Evolutionary conservation across 2,329 filamentous ascomycete species (phyloP), one percentile per base, ranked within the genome.

Genomic region (Thielaviopsis populi): DNA sequence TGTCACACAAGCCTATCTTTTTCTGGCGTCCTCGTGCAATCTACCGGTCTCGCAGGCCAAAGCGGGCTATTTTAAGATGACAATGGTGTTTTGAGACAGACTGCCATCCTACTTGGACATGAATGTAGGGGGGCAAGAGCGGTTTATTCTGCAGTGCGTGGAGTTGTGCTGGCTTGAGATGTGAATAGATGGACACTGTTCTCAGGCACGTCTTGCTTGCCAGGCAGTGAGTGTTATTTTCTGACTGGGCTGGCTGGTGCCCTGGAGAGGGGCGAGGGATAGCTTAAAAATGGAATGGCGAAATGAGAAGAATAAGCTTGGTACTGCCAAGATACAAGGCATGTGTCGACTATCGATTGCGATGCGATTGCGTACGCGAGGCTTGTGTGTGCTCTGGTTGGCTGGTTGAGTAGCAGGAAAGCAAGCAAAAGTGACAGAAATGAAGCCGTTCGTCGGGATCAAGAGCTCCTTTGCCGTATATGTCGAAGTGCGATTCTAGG

Each of bases 391-490:
- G 27, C 53, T 37, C 24, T 33, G 53, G 24, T 56, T 56, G 53
- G 24, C 53, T 54, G 22, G 13, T 27, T 27, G 50, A 17, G 50
- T 2, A 22, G 24, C 22, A 15, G 27, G 15, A n/a, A 10, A 33
- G 46, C 6, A 15, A 24, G 17, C 22, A 56, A 37, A 19, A 13
- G 53, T 37, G 53, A 50, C 46, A 50, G 27, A 7, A 19, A 27
- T 37, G 53, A 56, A 37, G 53, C 17, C 37, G 53, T 17, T 19
- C n/a, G 53, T 33, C 17, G 6, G 53, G 53, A 56, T 56, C 27
- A 56, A 56, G 30, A 56, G 53, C 53, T 56, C 53, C 27, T 56
- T 56, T 56, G 53, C 53, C 53, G 53, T 37, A 56, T 56, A 56
- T 33, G 53, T 56, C 53, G 53, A 56, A 56, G 53, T 56, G 53